Evolutionary conservation across 2,329 filamentous ascomycete species (phyloP), one percentile per base, ranked within the genome.

Genomic region (Rhynchosporium graminicola): DNA sequence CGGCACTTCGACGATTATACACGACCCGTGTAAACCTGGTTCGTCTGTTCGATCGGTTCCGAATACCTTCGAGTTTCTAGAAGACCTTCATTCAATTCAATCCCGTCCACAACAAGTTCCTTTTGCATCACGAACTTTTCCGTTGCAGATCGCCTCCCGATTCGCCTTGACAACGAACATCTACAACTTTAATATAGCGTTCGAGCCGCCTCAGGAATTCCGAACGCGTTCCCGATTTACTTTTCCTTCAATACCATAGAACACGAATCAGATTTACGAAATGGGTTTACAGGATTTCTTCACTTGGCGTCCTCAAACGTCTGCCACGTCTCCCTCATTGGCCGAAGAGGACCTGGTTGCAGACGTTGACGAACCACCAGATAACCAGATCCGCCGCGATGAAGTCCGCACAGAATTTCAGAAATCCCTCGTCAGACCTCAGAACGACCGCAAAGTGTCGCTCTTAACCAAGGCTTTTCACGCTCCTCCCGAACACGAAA

Each of bases 321-420:
- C 77, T 64, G 51, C 68, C 31, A 71, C 65, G 56, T 65, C 69
- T 55, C 61, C 67, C 12, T 62, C 60, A 74, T 65, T 73, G 71
- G 76, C 76, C 48, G 84, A 86, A 57, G 84, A 87, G 63, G 92
- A 97, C 61, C 75, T 87, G 69, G 78, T 82, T 63, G 84, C 89
- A 67, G 94, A 97, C 72, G 82, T 87, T 57, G 94, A 98, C 76
- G 94, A 98, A 76, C 93, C 93, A 56, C 92, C 93, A 71, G 93
- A 97, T 77, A 59, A 66, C 65, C 66, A 43, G 7, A 55, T n/a
- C 40, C 59, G 43, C 36, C 63, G 8, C 36, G 54, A 57, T 50
- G 59, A 59, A 63, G 10, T 64, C 58, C 63, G 66, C 57, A 43
- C 64, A 38, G 67, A 70, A 26, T 74, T 74, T 47, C 72, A 74